A percentile compares a stretch with the other conserved stretches of the same genome.
Conservation (phyloP, 2,329 filamentous ascomycete species). For the Ascochyta viciae-villosae region DNA sequence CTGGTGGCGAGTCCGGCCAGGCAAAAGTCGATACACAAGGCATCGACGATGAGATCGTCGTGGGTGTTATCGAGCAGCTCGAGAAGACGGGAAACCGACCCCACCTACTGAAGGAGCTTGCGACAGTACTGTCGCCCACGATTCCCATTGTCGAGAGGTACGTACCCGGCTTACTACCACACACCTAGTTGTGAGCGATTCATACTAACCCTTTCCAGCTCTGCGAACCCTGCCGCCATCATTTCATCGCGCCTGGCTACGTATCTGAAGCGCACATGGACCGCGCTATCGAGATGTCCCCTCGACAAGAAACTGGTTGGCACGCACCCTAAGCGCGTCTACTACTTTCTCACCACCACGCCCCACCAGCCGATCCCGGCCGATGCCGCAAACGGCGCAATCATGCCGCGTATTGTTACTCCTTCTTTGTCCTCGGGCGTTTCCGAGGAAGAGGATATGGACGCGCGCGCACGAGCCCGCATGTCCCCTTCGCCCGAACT, state of each 20-base stretch:
- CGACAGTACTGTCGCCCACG: constrained; percentile 75
- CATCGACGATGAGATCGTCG: constrained; percentile 95
- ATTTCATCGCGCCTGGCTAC: constrained; percentile 90
- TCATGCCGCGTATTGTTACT: constrained; percentile 71
- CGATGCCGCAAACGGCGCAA: constrained; percentile 60
- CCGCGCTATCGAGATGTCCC: constrained; percentile 79
- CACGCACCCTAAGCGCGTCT: constrained; percentile 91
- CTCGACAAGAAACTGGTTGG: constrained; percentile 91
- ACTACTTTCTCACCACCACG: constrained; percentile 93
- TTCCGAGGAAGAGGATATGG: constrained; percentile 73
- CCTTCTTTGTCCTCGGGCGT: constrained; percentile 83
- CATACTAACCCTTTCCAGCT: constrained; percentile 65
- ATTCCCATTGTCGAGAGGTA: constrained; percentile 92
- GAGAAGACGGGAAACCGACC: constrained; percentile 90
- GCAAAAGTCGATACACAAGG: constrained; percentile 76
- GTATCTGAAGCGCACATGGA: constrained; percentile 88
- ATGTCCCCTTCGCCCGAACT: constrained; percentile 92
- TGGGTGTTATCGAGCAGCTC: constrained; percentile 85
- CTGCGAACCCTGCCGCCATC: constrained; percentile 92
- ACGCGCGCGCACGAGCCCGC: constrained; percentile 65
- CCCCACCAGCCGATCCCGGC: constrained; percentile 83
- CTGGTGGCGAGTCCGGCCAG: constrained; percentile 58
- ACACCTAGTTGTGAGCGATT: constrained; percentile 32
- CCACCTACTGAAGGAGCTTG: constrained; percentile 93
- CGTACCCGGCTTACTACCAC: constrained; percentile 52